Base-by-base conservation (phyloP, 2,329 filamentous ascomycete genomes). In the Paecilomyces sp. region DNA sequence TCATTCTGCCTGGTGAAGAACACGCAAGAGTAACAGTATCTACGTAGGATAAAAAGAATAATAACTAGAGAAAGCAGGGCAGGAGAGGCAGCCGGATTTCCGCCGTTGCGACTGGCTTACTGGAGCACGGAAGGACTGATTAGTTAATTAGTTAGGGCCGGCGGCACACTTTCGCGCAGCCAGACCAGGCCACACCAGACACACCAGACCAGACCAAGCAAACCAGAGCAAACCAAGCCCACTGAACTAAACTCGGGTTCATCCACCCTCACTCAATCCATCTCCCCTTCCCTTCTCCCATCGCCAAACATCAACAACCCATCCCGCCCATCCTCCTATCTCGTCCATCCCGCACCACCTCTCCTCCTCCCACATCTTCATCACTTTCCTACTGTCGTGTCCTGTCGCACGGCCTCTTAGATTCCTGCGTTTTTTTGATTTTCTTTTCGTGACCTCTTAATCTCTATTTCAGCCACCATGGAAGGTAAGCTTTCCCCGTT, bases 401-500 rank as follows among this genome's bases (percentile, higher is more conserved):
- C 68, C 65, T 66, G 64, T 62, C 71, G 66, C 71, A 68, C 67
- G 59, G 61, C 58, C 58, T 60, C 59, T 64, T 65, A 64, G 65
- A 72, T 70, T 68, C 71, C 67, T 72, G 73, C 70, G 67, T 67
- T 69, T 22, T 22, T 71, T 70, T 68, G 70, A 67, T 71, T 66
- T 68, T 66, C 60, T 64, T 67, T 70, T 68, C 69, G 24, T 56
- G n/a, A 47, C 31, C 50, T 59, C 50, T 30, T 12, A 13, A 50
- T 58, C 57, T 57, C 59, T 68, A 73, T 73, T 72, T 73, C 73
- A 73, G 73, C 76, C 81, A 83, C 75, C 77, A 86, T 86, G 84
- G 84, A 88, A 82, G 85, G 85, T 88, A 85, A 80, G 83, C 77
- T 74, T 67, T 73, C 64, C 65, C 64, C 70, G 64, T 65, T 64